Evolutionary conservation across 495 filamentous ascomycete genomes (phyloP).

Genomic region (Tricharina praecox): DNA sequence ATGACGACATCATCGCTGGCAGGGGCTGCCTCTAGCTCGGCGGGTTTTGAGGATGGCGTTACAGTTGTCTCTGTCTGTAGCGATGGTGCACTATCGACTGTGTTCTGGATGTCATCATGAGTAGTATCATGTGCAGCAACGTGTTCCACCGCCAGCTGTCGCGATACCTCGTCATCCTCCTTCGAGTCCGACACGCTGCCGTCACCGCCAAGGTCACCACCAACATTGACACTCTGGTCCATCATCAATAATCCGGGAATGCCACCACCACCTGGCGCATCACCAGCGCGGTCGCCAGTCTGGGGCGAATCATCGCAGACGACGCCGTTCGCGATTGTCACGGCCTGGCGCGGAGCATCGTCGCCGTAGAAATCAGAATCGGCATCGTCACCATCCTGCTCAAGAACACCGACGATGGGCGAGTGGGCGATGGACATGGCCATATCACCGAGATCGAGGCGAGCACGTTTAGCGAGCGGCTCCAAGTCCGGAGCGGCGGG

Average conservation of each 20-base stretch:
- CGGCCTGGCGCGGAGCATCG: neutral
- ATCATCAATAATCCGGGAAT: slow-evolving; percentile 4
- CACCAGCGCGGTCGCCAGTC: neutral
- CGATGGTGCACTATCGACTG: no score
- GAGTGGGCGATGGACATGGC: neutral
- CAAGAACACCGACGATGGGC: slow-evolving; percentile 5
- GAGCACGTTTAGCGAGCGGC: slow-evolving; percentile 6
- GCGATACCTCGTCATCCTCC: slow-evolving; percentile 1
- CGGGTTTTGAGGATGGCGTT: no score
- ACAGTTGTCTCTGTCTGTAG: no score
- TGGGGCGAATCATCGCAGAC: neutral
- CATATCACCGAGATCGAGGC: slow-evolving; percentile 3
- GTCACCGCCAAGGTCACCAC: neutral
- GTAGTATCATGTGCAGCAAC: neutral
- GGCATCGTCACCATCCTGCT: slow-evolving; percentile 8
- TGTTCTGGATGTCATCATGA: no score
- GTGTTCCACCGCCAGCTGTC: neutral
- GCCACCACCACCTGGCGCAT: neutral
- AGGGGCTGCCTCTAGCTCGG: no score
- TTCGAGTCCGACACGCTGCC: no score
- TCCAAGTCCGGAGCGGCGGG: neutral
- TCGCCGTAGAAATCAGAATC: slow-evolving; percentile 8
- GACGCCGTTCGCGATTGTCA: slow-evolving; percentile 1
- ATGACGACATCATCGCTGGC: neutral
- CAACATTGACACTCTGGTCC: no score